These are phyloP conservation scores for Bromus sterilis DNA, from an alignment of 176 grass and related monocot genomes.

Conservation along the genomic window DNA sequence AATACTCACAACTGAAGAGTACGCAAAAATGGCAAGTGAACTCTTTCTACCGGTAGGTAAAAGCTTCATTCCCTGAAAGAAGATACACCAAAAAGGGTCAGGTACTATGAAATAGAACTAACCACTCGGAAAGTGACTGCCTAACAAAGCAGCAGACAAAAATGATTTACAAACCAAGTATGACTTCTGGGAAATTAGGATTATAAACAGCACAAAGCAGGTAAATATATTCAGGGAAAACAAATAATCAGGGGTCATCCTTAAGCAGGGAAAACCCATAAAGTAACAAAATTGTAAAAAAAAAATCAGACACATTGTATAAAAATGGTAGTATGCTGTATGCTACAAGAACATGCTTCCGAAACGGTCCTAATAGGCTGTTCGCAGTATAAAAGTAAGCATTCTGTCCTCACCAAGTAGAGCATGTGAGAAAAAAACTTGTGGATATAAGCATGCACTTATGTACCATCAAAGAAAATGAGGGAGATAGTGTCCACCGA, in stretches of 20 bases:
- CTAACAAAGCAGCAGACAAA: neutral
- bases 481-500: neutral
- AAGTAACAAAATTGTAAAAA: neutral
- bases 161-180: neutral
- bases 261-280: neutral
- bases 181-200: neutral
- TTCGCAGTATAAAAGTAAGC: neutral
- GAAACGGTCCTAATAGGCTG: neutral
- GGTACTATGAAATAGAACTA: neutral
- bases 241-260: neutral
- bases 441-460: neutral
- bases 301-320: neutral
- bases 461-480: neutral
- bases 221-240: neutral
- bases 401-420: neutral
- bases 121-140: neutral
- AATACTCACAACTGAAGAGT: conserved; percentile 86
- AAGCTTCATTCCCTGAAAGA: conserved; percentile 84
- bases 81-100: conserved; percentile 15
- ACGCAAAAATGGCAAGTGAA: conserved; percentile 77
- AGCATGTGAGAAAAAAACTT: neutral
- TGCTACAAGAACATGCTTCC: neutral
- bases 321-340: neutral
- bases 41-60: conserved; percentile 74
- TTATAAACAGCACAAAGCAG: neutral